phyloP scores from a whole-genome alignment of 2,329 filamentous ascomycete genomes.

The Alternaria gaisen region DNA sequence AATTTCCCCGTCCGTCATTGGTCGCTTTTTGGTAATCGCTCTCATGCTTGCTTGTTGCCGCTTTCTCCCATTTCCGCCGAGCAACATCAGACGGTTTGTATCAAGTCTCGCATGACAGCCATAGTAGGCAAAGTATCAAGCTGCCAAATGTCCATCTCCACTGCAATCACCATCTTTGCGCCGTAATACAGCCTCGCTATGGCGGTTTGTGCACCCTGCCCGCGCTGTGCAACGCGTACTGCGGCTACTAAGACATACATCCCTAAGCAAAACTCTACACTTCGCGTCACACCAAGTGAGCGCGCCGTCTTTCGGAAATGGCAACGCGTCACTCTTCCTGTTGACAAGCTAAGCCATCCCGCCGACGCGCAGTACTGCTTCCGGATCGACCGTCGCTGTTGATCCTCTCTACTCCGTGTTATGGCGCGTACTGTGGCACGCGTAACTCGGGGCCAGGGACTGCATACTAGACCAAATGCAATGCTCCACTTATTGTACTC shows the following conservation, averaged over 20 bases:
- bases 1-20: slow-evolving; percentile 26
- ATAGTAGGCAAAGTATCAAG: slow-evolving; percentile 24
- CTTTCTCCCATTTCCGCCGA: slow-evolving; percentile 12
- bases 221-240: slow-evolving; percentile 36
- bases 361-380: slow-evolving; percentile 20
- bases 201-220: slow-evolving; percentile 34
- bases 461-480: slow-evolving; percentile 18
- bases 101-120: slow-evolving; percentile 29
- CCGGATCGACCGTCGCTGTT: slow-evolving; percentile 32
- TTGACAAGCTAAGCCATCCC: slow-evolving; percentile 26
- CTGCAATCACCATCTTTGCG: neutral
- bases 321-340: slow-evolving; percentile 28
- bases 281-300: slow-evolving; percentile 33
- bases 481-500: slow-evolving; percentile 35
- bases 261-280: slow-evolving; percentile 26
- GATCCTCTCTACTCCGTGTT: slow-evolving; percentile 32
- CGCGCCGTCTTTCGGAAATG: slow-evolving; percentile 20
- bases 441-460: slow-evolving; percentile 28
- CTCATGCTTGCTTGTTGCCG: slow-evolving; percentile 17
- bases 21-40: slow-evolving; percentile 14
- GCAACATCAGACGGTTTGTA: slow-evolving; percentile 26
- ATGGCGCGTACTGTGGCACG: slow-evolving; percentile 35
- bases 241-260: slow-evolving; percentile 36
- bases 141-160: slow-evolving; percentile 17
- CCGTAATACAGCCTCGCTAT: slow-evolving; percentile 11